phyloP scores from a whole-genome alignment of 768 basidiomycete species.

The Sporobolomyces phaffii region DNA sequence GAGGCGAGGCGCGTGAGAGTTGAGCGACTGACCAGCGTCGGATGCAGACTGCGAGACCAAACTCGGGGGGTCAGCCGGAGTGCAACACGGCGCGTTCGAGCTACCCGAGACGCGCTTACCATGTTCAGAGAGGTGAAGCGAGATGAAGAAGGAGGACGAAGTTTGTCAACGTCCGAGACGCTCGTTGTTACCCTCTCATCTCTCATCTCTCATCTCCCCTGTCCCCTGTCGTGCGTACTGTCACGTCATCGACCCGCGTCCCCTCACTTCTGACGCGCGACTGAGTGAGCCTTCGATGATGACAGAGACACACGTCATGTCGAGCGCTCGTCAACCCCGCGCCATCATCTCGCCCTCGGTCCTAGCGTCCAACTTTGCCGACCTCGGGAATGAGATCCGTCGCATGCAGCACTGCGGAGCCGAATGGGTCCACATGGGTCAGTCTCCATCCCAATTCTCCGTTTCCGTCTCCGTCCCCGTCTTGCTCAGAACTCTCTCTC shows the following conservation, averaged over 20 bases:
- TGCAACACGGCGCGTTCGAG: no score
- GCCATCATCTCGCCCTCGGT: slow-evolving; percentile 94
- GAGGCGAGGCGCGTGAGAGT: background rate
- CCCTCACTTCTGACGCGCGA: no score
- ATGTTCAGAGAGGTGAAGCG: background rate
- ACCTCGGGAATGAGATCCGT: slow-evolving; percentile 89
- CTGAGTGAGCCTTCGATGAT: no score
- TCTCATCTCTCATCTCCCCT: no score
- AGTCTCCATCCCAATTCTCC: slow-evolving; percentile 22
- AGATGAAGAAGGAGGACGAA: background rate
- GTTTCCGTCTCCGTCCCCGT: background rate
- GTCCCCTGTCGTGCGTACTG: no score
- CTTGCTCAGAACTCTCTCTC: background rate
- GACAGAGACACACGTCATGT: slow-evolving; percentile 6
- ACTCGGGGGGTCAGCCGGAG: no score
- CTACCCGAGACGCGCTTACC: slow-evolving; percentile 1
- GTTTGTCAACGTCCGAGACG: no score
- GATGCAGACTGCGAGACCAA: slow-evolving; percentile 4
- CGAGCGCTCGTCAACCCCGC: slow-evolving; percentile 2
- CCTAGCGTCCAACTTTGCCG: slow-evolving; percentile 92
- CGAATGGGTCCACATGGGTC: slow-evolving; percentile 98
- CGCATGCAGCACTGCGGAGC: slow-evolving; percentile 88
- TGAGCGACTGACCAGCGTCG: slow-evolving; percentile 21
- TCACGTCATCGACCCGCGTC: no score
- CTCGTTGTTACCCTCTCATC: no score